A percentile compares a stretch with the other conserved stretches of the same genome.
These are phyloP conservation scores for Aureobasidium uvarum DNA, from an alignment of 2,329 filamentous ascomycete species.

Conservation along the genomic window DNA sequence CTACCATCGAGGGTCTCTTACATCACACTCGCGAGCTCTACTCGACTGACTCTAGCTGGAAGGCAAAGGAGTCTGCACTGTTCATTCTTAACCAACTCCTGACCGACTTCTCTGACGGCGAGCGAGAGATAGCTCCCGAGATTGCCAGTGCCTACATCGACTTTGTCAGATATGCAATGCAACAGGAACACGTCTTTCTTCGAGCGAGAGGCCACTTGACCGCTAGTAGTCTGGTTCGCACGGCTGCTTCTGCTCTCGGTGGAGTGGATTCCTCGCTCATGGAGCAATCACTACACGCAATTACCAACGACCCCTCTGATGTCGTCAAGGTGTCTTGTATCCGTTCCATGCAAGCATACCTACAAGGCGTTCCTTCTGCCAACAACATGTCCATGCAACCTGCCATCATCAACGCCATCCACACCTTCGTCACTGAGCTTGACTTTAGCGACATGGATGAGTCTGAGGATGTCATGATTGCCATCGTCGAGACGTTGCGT, in stretches of 20 bases:
- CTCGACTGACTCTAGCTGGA: constrained; percentile 56
- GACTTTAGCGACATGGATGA: constrained; percentile 82
- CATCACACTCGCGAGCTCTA: constrained; percentile 75
- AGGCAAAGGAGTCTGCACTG: constrained; percentile 73
- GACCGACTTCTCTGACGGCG: constrained; percentile 76
- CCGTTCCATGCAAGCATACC: constrained; percentile 72
- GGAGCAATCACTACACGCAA: constrained; percentile 70
- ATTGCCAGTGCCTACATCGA: constrained; percentile 73
- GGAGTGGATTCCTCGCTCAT: constrained; percentile 61
- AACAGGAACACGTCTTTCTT: constrained; percentile 70
- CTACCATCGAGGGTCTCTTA: constrained; percentile 74
- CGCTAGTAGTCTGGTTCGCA: constrained; percentile 73
- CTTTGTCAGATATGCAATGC: constrained; percentile 75
- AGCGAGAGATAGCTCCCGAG: constrained; percentile 66
- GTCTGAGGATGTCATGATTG: constrained; percentile 87
- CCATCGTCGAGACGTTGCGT: constrained; percentile 80
- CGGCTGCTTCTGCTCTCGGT: constrained; percentile 57
- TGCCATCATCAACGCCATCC: constrained; percentile 59
- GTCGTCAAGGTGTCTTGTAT: constrained; percentile 91
- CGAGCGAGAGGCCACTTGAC: constrained; percentile 84
- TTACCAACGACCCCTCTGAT: constrained; percentile 73
- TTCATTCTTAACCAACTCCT: constrained; percentile 83
- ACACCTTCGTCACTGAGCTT: constrained; percentile 72
- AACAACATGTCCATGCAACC: constrained; percentile 59
- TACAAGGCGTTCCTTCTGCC: constrained; percentile 53